A percentile compares a stretch with the other conserved stretches of the same genome.
These are phyloP conservation scores for Musa balbisiana DNA, from an alignment of 202 grass and related monocot genomes.

Conservation along the genomic window DNA sequence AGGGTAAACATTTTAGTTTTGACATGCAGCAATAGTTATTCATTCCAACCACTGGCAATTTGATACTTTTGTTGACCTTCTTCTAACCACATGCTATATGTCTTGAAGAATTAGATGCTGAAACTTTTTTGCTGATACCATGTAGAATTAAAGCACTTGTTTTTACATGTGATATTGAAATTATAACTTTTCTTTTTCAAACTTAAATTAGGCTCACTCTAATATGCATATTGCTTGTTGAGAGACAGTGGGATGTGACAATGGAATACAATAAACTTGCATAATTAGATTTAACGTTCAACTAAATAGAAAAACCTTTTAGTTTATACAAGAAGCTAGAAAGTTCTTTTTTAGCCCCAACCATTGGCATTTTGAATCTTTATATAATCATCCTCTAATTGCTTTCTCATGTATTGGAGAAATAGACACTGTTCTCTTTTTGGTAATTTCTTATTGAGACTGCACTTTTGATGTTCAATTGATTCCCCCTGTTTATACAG, in stretches of 20 bases:
- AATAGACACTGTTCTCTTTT: not conserved
- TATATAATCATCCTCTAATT: not conserved
- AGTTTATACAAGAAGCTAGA: not conserved
- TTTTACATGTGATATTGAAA: not conserved
- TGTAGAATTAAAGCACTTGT: too few species aligned
- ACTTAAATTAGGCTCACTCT: not conserved
- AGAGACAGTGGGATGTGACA: not conserved
- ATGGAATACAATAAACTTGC: not conserved
- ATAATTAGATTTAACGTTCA: not conserved
- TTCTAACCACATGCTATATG: not conserved
- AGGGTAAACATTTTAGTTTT: too few species aligned
- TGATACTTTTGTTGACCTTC: too few species aligned
- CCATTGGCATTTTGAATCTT: not conserved
- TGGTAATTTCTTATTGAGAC: not conserved
- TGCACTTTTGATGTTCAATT: not conserved
- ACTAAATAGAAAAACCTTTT: not conserved
- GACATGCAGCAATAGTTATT: too few species aligned
- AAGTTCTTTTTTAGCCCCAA: not conserved
- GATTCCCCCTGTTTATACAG: not conserved
- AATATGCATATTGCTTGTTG: not conserved
- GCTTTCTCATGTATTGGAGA: not conserved
- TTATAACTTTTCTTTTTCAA: not conserved
- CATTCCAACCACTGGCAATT: too few species aligned
- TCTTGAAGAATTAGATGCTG: not conserved
- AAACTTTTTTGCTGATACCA: not conserved